Conservation (phyloP, 2,329 filamentous ascomycete genomes). For the Penicillium sp. region DNA sequence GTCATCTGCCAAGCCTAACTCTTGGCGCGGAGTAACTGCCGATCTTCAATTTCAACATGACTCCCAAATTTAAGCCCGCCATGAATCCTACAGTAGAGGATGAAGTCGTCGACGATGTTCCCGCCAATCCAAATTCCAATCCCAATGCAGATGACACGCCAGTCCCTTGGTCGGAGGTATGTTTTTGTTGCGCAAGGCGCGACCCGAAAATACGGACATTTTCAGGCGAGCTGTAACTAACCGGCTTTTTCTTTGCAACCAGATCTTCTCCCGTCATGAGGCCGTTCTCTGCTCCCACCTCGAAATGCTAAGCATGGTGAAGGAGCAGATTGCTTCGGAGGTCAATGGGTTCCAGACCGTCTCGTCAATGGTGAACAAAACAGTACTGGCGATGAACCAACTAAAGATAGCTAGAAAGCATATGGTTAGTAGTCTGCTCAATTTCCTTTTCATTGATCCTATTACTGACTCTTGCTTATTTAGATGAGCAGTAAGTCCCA, state of each 20-base stretch:
- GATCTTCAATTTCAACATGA: slow-evolving; percentile 17
- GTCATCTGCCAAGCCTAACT: slow-evolving; percentile 6
- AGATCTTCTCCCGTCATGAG: slow-evolving; percentile 46
- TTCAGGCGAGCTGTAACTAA: neutral
- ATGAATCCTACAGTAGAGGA: slow-evolving; percentile 10
- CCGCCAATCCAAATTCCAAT: neutral
- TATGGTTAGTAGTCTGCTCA: slow-evolving; percentile 32
- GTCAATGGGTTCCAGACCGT: slow-evolving; percentile 33
- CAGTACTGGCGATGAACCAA: slow-evolving; percentile 40
- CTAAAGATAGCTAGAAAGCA: slow-evolving; percentile 37
- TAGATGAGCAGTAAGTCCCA: slow-evolving; percentile 23
- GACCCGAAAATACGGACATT: neutral
- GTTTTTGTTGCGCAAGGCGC: slow-evolving; percentile 1
- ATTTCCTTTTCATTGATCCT: too few species aligned
- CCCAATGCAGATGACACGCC: neutral
- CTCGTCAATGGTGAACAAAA: slow-evolving; percentile 41
- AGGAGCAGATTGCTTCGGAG: slow-evolving; percentile 30
- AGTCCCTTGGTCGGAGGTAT: slow-evolving; percentile 26
- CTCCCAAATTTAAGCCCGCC: neutral
- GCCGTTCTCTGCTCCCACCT: slow-evolving; percentile 41
- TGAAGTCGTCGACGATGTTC: neutral
- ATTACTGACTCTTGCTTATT: slow-evolving; percentile 5
- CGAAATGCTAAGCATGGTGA: slow-evolving; percentile 39
- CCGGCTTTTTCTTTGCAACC: neutral
- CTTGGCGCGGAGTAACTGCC: slow-evolving; percentile 27